These are phyloP conservation scores for Cladochytrium replicatum DNA, from an alignment of 192 early-diverging fungal genomes.

Conservation along the genomic window DNA sequence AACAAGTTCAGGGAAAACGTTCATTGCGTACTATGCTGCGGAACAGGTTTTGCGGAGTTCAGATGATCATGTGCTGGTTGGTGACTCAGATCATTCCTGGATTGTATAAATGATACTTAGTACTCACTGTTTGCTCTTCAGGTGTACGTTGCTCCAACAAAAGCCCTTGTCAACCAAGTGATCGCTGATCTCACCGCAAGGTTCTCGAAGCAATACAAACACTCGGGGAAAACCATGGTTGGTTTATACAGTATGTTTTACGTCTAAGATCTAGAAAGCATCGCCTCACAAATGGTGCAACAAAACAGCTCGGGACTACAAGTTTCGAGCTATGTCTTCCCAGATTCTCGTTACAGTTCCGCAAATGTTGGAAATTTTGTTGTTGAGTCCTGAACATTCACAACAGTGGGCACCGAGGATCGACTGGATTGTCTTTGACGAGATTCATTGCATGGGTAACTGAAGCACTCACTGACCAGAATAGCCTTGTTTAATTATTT, in stretches of 20 bases:
- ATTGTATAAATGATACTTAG: neutral
- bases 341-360: constrained; percentile 36
- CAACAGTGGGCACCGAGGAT: constrained; percentile 17
- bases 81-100: constrained; percentile 3
- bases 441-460: constrained; percentile 28
- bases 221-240: constrained; percentile 20
- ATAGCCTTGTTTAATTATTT: too few species aligned
- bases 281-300: too few species aligned
- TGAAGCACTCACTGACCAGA: too few species aligned
- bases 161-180: constrained; percentile 36
- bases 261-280: too few species aligned
- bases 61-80: constrained; percentile 26
- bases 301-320: constrained; percentile 27
- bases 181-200: constrained; percentile 33
- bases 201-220: constrained; percentile 23
- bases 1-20: constrained; percentile 35
- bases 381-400: constrained; percentile 13
- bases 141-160: constrained; percentile 38
- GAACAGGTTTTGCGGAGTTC: constrained; percentile 28
- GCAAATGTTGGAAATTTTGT: constrained; percentile 20
- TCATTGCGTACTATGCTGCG: constrained; percentile 40
- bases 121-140: constrained; percentile 1
- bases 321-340: constrained; percentile 8
- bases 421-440: constrained; percentile 38
- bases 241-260: constrained; percentile 26